phyloP scores from a whole-genome alignment of 495 filamentous ascomycete genomes.

The Rhypophila decipiens region DNA sequence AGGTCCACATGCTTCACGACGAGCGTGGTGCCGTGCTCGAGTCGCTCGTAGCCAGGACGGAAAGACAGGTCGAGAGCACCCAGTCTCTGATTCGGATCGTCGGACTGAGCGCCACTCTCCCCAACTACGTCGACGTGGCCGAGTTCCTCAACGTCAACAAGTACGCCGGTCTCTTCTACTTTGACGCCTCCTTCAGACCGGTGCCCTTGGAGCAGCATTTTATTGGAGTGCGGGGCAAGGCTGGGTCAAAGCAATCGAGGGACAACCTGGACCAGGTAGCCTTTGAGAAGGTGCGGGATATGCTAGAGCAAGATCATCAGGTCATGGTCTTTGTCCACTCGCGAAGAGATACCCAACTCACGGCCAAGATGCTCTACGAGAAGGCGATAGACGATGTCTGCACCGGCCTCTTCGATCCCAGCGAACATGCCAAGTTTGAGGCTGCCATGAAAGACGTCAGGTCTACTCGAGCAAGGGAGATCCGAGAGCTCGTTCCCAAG shows the following conservation, averaged over 20 bases:
- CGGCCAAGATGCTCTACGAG: conserved; percentile 77
- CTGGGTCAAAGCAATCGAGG: conserved; percentile 65
- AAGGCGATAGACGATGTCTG: conserved; percentile 76
- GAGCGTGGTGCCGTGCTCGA: conserved; percentile 94
- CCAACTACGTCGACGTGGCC: conserved; percentile 93
- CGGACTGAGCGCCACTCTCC: conserved; percentile 88
- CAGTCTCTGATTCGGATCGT: conserved; percentile 95
- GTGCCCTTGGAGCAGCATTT: conserved; percentile 98
- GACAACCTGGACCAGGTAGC: conserved; percentile 82
- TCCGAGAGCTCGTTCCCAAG: conserved; percentile 81
- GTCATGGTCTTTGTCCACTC: conserved; percentile 99
- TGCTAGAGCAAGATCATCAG: conserved; percentile 83
- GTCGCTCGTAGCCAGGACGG: conserved; percentile 86
- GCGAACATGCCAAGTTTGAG: conserved; percentile 60
- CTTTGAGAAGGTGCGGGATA: conserved; percentile 92
- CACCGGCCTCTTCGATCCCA: conserved; percentile 75
- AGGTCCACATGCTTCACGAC: conserved; percentile 99
- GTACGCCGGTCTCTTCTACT: conserved; percentile 90
- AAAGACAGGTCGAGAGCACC: conserved; percentile 95
- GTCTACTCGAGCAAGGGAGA: conserved; percentile 70
- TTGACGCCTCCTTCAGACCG: conserved; percentile 90
- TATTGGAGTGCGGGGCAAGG: conserved; percentile 88
- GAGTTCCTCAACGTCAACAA: conserved; percentile 96
- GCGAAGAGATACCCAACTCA: conserved; percentile 84
- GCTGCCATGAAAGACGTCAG: conserved; percentile 74